Percentiles rank a stretch among this genome's conserved stretches.
Conservation (phyloP, 2,329 filamentous ascomycete genomes). For the Diaporthe ampelina region DNA sequence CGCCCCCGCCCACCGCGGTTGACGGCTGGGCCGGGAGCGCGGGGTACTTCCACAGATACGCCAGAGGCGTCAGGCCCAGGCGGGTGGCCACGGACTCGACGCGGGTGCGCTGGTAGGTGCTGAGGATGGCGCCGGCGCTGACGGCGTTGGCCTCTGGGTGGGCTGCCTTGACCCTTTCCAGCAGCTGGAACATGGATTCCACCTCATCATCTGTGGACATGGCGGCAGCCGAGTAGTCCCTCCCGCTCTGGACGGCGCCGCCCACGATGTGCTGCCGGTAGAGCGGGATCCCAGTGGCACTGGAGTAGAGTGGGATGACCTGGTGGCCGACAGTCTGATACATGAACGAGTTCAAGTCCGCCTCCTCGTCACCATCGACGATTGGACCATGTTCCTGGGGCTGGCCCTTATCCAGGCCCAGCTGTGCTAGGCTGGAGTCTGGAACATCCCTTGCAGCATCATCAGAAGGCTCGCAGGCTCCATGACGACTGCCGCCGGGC, state of each 20-base stretch:
- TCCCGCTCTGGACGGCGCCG: constrained; percentile 75
- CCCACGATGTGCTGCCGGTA: constrained; percentile 86
- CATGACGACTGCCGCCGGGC: background rate
- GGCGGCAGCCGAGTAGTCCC: constrained; percentile 71
- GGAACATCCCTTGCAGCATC: background rate
- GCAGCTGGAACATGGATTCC: constrained; percentile 84
- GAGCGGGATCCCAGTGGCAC: constrained; percentile 84
- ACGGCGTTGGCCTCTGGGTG: constrained; percentile 90
- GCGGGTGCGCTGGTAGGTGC: constrained; percentile 95
- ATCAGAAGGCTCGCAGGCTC: background rate
- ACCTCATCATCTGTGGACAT: constrained; percentile 78
- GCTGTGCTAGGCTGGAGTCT: constrained; percentile 5
- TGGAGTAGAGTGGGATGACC: constrained; percentile 86
- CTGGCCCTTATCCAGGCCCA: background rate
- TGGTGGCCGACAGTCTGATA: constrained; percentile 97
- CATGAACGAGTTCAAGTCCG: constrained; percentile 97
- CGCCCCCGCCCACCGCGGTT: constrained; percentile 45
- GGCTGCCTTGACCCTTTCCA: constrained; percentile 73
- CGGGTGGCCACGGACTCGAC: constrained; percentile 92
- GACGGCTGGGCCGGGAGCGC: constrained; percentile 68
- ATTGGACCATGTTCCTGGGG: background rate
- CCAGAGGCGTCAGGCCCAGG: constrained; percentile 84
- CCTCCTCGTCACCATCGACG: constrained; percentile 53
- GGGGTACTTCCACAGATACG: constrained; percentile 94
- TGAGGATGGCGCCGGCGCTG: constrained; percentile 91